Base-by-base conservation (phyloP, 192 early-diverging fungal genomes). In the Mortierella hygrophila region DNA sequence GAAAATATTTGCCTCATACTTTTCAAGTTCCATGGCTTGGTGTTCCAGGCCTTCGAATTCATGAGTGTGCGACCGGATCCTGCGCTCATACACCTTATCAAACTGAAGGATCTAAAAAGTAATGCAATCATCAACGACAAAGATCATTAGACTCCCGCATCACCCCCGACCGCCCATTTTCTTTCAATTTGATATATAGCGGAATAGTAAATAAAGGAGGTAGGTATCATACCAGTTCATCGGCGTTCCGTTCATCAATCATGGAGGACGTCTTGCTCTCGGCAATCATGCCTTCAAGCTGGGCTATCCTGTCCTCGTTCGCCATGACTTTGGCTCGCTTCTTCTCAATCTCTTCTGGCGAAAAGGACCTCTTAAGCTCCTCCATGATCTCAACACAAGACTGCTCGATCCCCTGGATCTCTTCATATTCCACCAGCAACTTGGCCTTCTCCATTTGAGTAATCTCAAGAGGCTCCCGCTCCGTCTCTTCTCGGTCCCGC, bases 191-290 rank as follows among this genome's bases (percentile, higher is more conserved):
- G 26, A 32, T 49, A 32, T 7, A 21, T 7, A 23, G 26, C 13
- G 41, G 9, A 8, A 38, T 21, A 55, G 15, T 16, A 4, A 32
- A 5, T 26, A 65, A 23, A 23, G 6, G 15, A 1, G 11, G 8
- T 11, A 52, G 18, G 49, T 15, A 32, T 11, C 18, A 72, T 77
- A 82, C 76, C 75, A 82, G 42, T 9, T 77, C 81, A 40, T 77
- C 81, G 23, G 76, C 81, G 47, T 68, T 77, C 60, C 65, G 65
- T 38, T 82, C 81, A 35, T 77, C 75, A 0, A 77, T 38, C 76
- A 41, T 40, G 68, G 13, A 9, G 4, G 73, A 69, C 32, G 20
- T 63, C 37, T 44, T 77, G n/a, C 5, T 72, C 35, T 82, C 54
- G 9, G 54, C 55, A n/a, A 55, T 65, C 35, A 60, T 13, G 13